These are phyloP conservation scores for Cercophora samala DNA, from an alignment of 495 filamentous ascomycete genomes.

Conservation along the genomic window DNA sequence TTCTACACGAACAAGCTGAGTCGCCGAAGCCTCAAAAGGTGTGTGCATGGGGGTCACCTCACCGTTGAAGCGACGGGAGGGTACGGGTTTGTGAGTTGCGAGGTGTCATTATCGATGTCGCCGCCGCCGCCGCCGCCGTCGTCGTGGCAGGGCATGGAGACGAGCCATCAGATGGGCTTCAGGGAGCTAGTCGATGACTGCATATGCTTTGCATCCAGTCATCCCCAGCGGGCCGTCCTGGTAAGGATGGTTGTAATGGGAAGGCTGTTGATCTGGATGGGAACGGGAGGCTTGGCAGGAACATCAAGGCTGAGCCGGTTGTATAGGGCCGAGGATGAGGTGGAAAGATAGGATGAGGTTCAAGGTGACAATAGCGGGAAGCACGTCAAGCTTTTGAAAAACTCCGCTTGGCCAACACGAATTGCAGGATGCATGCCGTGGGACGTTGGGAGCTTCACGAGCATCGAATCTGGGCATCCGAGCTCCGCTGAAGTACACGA, in stretches of 20 bases:
- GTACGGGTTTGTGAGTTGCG: not conserved
- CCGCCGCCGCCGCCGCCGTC: no score
- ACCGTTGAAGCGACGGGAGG: slow-evolving; percentile 2
- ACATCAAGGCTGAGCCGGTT: not conserved
- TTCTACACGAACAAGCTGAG: slow-evolving; percentile 12
- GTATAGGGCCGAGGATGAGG: not conserved
- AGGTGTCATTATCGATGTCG: not conserved
- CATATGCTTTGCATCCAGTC: not conserved
- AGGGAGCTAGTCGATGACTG: not conserved
- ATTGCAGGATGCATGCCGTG: slow-evolving; percentile 6
- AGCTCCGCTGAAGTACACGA: not conserved
- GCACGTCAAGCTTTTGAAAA: not conserved
- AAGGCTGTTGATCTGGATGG: not conserved
- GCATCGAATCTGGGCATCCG: no score
- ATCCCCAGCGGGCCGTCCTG: not conserved
- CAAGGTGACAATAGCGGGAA: not conserved
- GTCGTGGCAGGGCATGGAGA: not conserved
- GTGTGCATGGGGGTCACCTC: not conserved
- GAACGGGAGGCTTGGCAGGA: not conserved
- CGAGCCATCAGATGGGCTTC: not conserved
- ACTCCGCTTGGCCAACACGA: slow-evolving; percentile 2
- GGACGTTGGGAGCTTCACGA: no score
- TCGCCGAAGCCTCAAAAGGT: not conserved
- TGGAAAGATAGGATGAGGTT: not conserved
- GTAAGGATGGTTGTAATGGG: not conserved